Evolutionary conservation across 257 asterid genomes (phyloP), one percentile per base, ranked within the genome.

Genomic region (Przewalskia tangutica): DNA sequence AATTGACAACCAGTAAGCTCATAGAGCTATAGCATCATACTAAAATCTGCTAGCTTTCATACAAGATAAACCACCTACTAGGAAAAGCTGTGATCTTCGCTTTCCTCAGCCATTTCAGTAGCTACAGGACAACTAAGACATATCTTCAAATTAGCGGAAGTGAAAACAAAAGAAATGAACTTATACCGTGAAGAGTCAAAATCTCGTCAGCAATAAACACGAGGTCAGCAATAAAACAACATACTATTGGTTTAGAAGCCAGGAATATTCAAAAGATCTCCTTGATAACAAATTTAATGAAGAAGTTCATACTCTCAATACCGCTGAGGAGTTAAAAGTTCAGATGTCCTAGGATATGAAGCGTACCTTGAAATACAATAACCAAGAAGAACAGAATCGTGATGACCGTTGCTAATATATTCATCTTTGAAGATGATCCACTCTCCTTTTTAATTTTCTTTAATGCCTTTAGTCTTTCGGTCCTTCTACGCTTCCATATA

Each of bases 291-390:
- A 46, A 73, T 20, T 20, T 44, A 5, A 48, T 12, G 60, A 73
- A 71, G 77, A 70, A 20, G 79, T 18, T 48, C 79, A 20, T 7
- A 12, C 59, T 73, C 23, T 23, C 60, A 73, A 48, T 73, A 48
- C n/a, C 1, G 12, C 78, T 23, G 12, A 44, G 2, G 0, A 48
- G 46, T 23, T 17, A 54, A 56, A 82, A 44, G 44, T 16, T 46
- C 82, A 44, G 56, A 58, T 14, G 7, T n/a, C 71, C 56, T 36
- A 80, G 36, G 79, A 55, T 17, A 87, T 82, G 17, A 40, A 23
- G 44, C 5, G 64, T 93, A 95, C 98, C 97, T 88, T 93, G 97
- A 86, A 89, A 90, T 85, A 93, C 82, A 84, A 94, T 89, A 82
- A 95, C 92, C 85, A 92, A 70, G 82, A 93, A 85, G 87, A 95